Evolutionary conservation across 2,329 filamentous ascomycete genomes (phyloP).

Genomic region (Arthrobotrys pseudoclavata): DNA sequence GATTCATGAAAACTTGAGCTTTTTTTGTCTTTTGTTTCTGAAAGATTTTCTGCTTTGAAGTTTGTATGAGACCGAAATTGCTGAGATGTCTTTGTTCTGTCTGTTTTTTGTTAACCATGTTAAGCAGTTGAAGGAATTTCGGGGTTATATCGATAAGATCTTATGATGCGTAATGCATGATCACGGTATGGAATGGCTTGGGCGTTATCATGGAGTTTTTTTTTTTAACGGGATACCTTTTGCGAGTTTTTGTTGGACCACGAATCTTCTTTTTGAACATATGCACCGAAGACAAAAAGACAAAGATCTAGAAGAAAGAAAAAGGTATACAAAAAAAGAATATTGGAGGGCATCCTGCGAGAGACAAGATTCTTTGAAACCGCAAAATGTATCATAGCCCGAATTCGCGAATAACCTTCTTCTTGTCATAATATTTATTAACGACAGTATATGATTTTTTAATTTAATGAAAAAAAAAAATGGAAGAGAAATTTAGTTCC

Average conservation of each 20-base stretch:
- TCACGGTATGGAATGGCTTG: conserved; percentile 14
- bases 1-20: conserved; percentile 1
- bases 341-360: neutral
- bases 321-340: neutral
- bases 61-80: conserved; percentile 25
- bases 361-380: neutral
- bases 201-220: conserved; percentile 24
- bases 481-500: conserved; percentile 11
- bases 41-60: conserved; percentile 2
- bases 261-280: conserved; percentile 2
- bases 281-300: neutral
- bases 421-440: conserved; percentile 11
- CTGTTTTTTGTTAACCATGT: neutral
- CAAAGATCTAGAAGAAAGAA: neutral
- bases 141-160: conserved; percentile 12
- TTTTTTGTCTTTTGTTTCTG: conserved; percentile 10
- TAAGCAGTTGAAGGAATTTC: conserved; percentile 24
- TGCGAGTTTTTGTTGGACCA: neutral
- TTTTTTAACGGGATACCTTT: neutral
- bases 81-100: conserved; percentile 5
- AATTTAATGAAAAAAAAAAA: conserved; percentile 41
- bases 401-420: neutral
- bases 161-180: conserved; percentile 28
- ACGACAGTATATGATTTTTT: conserved; percentile 36
- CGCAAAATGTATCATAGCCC: conserved; percentile 27